Evolutionary conservation across 805 yeast species (phyloP).

Genomic region (Priceomyces melissophilus): DNA sequence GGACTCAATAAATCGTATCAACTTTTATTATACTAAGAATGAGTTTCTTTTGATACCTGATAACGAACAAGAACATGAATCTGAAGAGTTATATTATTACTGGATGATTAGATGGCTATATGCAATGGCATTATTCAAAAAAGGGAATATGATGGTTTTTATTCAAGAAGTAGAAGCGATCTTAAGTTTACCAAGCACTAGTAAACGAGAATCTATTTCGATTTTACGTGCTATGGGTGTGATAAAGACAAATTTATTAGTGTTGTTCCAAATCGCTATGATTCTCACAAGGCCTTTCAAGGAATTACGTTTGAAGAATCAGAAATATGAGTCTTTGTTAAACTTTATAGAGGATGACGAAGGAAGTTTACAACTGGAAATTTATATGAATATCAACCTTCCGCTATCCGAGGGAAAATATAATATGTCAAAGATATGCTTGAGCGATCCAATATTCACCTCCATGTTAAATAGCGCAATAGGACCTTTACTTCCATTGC

Average conservation of each 20-base stretch:
- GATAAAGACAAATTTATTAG: conserved; percentile 18
- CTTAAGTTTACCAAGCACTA: conserved; percentile 1
- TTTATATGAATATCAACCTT: conserved; percentile 17
- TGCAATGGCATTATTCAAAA: conserved; percentile 22
- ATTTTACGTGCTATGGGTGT: conserved; percentile 1
- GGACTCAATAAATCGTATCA: conserved; percentile 19
- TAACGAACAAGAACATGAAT: background rate
- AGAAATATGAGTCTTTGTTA: conserved; percentile 12
- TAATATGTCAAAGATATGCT: conserved; percentile 10
- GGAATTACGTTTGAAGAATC: conserved; percentile 20
- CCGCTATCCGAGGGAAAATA: conserved; percentile 21
- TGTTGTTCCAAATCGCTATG: conserved; percentile 21
- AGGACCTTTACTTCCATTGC: conserved; percentile 17
- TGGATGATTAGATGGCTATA: conserved; percentile 19
- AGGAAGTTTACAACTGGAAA: conserved; percentile 10
- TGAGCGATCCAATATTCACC: conserved; percentile 8
- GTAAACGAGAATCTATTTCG: conserved; percentile 1
- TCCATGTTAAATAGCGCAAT: conserved; percentile 8
- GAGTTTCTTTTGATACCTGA: conserved; percentile 6
- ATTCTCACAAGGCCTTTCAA: conserved; percentile 29
- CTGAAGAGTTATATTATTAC: conserved; percentile 21
- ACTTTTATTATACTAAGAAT: conserved; percentile 20
- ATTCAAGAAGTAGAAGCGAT: conserved; percentile 19
- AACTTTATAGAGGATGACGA: conserved; percentile 16
- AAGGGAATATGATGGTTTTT: conserved; percentile 23